Conservation (phyloP, 2,329 filamentous ascomycete species). For the Trichophyton rubrum region DNA sequence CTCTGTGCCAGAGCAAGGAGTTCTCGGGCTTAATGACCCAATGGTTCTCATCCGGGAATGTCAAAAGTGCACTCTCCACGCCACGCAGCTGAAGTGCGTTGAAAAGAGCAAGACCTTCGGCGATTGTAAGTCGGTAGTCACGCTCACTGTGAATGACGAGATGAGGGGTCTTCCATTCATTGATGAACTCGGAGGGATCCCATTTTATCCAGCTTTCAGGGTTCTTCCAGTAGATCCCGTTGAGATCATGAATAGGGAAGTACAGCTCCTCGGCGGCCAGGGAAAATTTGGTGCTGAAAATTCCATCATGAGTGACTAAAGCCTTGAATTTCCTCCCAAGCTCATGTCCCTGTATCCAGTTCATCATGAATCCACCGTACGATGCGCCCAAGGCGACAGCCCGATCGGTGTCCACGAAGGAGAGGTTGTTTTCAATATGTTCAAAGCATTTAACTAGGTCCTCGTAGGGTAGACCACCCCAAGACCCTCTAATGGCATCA, state of each 20-base stretch:
- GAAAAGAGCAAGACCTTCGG: constrained; percentile 73
- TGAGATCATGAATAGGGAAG: constrained; percentile 43
- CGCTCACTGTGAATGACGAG: constrained; percentile 82
- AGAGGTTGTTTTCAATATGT: constrained; percentile 38
- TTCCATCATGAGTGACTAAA: constrained; percentile 43
- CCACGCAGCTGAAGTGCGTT: constrained; percentile 67
- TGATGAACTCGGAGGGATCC: constrained; percentile 44
- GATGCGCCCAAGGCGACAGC: constrained; percentile 43
- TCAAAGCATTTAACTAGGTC: constrained; percentile 45
- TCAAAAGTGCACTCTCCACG: constrained; percentile 64
- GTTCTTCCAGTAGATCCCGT: constrained; percentile 39
- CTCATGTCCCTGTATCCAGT: constrained; percentile 45
- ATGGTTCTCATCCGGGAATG: constrained; percentile 68
- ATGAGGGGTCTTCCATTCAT: constrained; percentile 74
- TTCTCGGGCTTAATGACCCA: constrained; percentile 91
- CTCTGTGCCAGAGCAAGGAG: constrained; percentile 74
- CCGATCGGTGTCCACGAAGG: constrained; percentile 42
- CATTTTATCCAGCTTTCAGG: constrained; percentile 43
- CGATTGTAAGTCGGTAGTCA: constrained; percentile 77
- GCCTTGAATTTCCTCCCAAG: constrained; percentile 46
- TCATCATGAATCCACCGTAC: constrained; percentile 50
- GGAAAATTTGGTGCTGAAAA: constrained; percentile 34
- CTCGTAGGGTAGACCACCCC: constrained; percentile 44
- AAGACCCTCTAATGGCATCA: constrained; percentile 40
- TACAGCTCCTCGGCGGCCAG: constrained; percentile 42